Evolutionary conservation across 257 asterid genomes (phyloP).

Genomic region (Ocimum tenuiflorum): DNA sequence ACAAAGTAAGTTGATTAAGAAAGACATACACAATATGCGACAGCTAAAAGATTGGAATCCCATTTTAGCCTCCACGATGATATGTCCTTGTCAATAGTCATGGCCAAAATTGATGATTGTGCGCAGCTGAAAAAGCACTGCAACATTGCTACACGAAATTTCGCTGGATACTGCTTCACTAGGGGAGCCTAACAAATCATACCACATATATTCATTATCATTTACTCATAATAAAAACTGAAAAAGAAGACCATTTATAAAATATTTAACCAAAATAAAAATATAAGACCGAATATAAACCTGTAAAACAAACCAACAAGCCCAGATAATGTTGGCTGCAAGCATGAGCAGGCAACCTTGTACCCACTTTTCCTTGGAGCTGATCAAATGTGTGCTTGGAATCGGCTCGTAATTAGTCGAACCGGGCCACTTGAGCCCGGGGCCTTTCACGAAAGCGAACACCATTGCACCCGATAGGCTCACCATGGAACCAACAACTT

Average conservation of each 20-base stretch:
- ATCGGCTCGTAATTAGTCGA: not conserved
- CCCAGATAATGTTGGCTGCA: conserved; percentile 42
- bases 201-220: too few relatives aligned
- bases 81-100: conserved; percentile 41
- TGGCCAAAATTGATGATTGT: conserved; percentile 49
- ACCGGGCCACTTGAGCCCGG: conserved; percentile 24
- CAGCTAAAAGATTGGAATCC: conserved; percentile 57
- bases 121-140: conserved; percentile 62
- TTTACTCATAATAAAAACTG: too few relatives aligned
- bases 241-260: too few relatives aligned
- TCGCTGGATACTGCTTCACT: conserved; percentile 50
- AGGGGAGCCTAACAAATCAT: conserved; percentile 31
- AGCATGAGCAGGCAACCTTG: conserved; percentile 55
- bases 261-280: too few relatives aligned
- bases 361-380: conserved; percentile 32
- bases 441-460: conserved; percentile 58
- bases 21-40: conserved; percentile 57
- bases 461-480: conserved; percentile 55
- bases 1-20: conserved; percentile 1
- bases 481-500: conserved; percentile 36
- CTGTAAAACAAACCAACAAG: conserved; percentile 62
- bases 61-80: conserved; percentile 52
- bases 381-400: not conserved
- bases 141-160: conserved; percentile 41
- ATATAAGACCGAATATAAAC: conserved; percentile 5